Evolutionary conservation across 176 grass and related monocot species (phyloP).

Genomic region (Triticum urartu): DNA sequence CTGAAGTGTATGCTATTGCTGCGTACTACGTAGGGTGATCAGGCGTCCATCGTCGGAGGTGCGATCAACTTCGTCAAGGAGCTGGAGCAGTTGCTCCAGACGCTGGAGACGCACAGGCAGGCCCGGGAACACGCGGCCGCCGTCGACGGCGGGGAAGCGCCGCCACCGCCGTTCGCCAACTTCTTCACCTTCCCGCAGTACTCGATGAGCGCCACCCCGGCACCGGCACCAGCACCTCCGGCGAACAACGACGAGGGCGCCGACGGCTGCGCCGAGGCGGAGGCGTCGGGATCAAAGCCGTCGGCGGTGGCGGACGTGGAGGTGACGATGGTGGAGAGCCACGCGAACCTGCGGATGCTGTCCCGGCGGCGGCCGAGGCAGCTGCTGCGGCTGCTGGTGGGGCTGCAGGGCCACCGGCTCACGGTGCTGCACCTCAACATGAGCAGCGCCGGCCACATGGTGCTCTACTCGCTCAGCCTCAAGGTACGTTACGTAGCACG

Average conservation of each 20-base stretch:
- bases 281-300: slow-evolving; percentile 39
- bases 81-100: slow-evolving; percentile 85
- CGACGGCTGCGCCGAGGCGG: neutral
- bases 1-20: neutral
- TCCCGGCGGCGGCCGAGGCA: slow-evolving; percentile 58
- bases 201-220: slow-evolving; percentile 15
- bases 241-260: neutral
- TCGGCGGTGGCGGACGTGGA: slow-evolving; percentile 66
- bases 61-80: slow-evolving; percentile 97
- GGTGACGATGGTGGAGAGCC: slow-evolving; percentile 81
- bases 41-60: slow-evolving; percentile 88
- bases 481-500: slow-evolving; percentile 47
- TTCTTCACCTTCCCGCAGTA: slow-evolving; percentile 92
- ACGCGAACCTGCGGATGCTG: slow-evolving; percentile 64
- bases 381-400: slow-evolving; percentile 58
- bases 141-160: neutral
- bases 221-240: neutral
- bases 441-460: slow-evolving; percentile 48
- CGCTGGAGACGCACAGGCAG: slow-evolving; percentile 50
- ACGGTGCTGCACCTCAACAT: slow-evolving; percentile 80
- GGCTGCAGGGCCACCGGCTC: slow-evolving; percentile 57
- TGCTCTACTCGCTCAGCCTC: slow-evolving; percentile 82
- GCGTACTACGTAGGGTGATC: slow-evolving; percentile 57
- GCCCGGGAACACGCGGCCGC: neutral
- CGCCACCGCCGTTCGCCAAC: slow-evolving; percentile 39